phyloP scores from a whole-genome alignment of 108 stramenopile species.

The Cyclotella atomus region DNA sequence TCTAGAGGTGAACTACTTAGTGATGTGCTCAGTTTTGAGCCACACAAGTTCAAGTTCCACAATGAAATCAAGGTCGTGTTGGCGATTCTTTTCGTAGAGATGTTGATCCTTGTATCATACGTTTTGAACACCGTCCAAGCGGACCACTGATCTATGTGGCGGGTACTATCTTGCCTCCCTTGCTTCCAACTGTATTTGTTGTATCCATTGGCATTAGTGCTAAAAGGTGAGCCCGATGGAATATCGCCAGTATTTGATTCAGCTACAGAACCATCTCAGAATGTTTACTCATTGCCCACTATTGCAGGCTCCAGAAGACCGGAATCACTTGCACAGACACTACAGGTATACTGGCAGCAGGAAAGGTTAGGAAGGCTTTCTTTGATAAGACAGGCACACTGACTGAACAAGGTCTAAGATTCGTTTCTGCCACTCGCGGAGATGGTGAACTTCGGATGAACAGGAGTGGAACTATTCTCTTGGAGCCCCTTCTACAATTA shows the following conservation, averaged over 20 bases:
- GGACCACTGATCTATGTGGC: conserved; percentile 42
- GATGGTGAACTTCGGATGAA: background rate
- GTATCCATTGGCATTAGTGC: conserved; percentile 63
- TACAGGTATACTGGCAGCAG: conserved; percentile 75
- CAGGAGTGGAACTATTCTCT: background rate
- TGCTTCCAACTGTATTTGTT: conserved; percentile 62
- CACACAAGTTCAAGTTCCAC: conserved; percentile 75
- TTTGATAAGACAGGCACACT: conserved; percentile 90
- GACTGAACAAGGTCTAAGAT: conserved; percentile 72
- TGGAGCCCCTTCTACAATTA: conserved; percentile 23
- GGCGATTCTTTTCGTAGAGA: conserved; percentile 49
- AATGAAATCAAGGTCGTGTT: conserved; percentile 54
- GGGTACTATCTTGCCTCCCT: conserved; percentile 6
- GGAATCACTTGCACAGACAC: conserved; percentile 75
- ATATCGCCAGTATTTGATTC: background rate
- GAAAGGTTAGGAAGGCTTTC: conserved; percentile 75
- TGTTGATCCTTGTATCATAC: conserved; percentile 45
- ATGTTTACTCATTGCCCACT: no score
- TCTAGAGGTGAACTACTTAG: conserved; percentile 64
- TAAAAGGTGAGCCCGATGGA: background rate
- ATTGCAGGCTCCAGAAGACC: conserved; percentile 43
- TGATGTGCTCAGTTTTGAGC: conserved; percentile 64
- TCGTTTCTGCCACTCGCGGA: conserved; percentile 36
- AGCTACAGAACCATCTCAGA: background rate
- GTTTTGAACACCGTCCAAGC: conserved; percentile 37